Evolutionary conservation across 2,329 filamentous ascomycete species (phyloP), one percentile per base, ranked within the genome.

Genomic region (Fusarium sp.): DNA sequence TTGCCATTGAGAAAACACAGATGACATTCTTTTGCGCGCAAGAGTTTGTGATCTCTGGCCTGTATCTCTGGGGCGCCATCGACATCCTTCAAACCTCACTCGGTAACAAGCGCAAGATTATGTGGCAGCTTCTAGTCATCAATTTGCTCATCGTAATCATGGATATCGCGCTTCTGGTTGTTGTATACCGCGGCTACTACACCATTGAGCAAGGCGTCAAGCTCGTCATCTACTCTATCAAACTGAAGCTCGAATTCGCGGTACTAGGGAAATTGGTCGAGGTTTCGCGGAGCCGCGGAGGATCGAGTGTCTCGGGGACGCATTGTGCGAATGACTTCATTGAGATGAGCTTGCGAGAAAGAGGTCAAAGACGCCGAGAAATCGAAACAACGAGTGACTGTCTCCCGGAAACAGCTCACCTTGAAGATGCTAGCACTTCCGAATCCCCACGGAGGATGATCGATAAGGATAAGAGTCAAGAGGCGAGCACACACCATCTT

Each of bases 201-300:
- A 51, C 42, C n/a, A 42, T 62, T 8, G 57, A 71, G 11, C 59
- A 66, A 5, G 61, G 61, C 2, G 30, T 71, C 14, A 66, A 65
- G 20, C 55, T 69, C 4, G 60, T 55, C 14, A 43, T 65, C 1
- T 69, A 65, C 34, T 69, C 72, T 4, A 43, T 69, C 21, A 81
- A 80, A 62, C 72, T 81, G 20, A 81, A 80, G 63, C 68, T 79
- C 7, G 79, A 80, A 54, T 79, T 80, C 54, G 72, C 74, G 14
- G 77, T 80, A 1, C 66, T 81, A n/a, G 79, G 78, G 30, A 74
- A 75, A 25, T 63, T 81, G 5, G 77, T 80, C 23, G 69, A 79
- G 8, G 74, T 80, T 45, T 83, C 59, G 55, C 80, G 67, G 27
- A 66, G 68, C 9, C 40, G 59, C 7, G 49, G 61, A 27, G 63